Conservation (phyloP, 257 asterid genomes). For the Lavandula angustifolia region DNA sequence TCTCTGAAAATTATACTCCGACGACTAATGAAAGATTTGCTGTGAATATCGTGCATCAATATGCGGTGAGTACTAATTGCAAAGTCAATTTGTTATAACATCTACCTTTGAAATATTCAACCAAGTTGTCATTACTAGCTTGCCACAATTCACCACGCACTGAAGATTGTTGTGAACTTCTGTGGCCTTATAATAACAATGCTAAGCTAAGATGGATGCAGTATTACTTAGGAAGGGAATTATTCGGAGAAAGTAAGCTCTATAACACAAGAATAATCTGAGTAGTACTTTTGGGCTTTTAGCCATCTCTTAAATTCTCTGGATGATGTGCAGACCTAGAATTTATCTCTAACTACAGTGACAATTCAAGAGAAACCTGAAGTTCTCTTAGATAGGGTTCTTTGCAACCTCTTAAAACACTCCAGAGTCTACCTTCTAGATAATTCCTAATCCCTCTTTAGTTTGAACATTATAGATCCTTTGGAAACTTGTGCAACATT, state of each 20-base stretch:
- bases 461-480: background rate
- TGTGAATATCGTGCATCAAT: conserved; percentile 69
- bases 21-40: conserved; percentile 58
- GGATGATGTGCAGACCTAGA: background rate
- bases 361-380: background rate
- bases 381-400: background rate
- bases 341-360: background rate
- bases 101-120: conserved; percentile 6
- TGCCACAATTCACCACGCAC: background rate
- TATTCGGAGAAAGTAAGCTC: background rate
- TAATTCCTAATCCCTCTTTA: background rate
- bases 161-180: background rate
- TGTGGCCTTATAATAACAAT: background rate
- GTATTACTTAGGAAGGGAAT: background rate
- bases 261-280: background rate
- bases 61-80: conserved; percentile 57
- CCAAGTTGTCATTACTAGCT: background rate
- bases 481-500: background rate
- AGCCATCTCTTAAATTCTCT: background rate
- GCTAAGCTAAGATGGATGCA: conserved; percentile 1
- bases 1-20: conserved; percentile 65
- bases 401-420: background rate
- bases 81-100: conserved; percentile 6
- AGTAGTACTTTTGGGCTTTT: background rate
- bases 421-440: background rate